Evolutionary conservation across 2,329 filamentous ascomycete genomes (phyloP).

Genomic region (Penicillium griseofulvum): DNA sequence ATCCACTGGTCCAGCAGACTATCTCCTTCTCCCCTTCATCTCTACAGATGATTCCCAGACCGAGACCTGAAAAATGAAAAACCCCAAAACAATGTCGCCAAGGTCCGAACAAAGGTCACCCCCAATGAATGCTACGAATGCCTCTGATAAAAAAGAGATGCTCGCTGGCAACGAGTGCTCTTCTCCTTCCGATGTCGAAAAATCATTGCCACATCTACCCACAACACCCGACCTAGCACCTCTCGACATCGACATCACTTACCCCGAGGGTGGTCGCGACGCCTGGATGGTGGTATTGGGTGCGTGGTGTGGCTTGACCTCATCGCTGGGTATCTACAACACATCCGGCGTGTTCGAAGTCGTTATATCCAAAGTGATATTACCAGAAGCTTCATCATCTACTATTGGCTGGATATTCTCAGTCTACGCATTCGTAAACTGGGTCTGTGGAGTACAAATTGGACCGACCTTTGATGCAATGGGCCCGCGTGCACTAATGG

Average conservation of each 20-base stretch:
- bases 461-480: background rate
- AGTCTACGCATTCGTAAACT: background rate
- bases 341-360: conserved; percentile 23
- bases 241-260: background rate
- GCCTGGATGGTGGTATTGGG: conserved; percentile 20
- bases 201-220: background rate
- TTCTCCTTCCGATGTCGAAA: background rate
- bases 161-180: background rate
- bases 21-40: background rate
- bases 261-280: background rate
- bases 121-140: background rate
- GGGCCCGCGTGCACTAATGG: background rate
- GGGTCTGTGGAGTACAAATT: background rate
- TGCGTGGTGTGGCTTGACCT: conserved; percentile 31
- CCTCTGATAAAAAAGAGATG: background rate
- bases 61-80: background rate
- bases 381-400: conserved; percentile 10
- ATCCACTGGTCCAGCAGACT: background rate
- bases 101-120: background rate
- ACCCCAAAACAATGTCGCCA: background rate
- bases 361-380: conserved; percentile 11
- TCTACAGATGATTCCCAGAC: background rate
- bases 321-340: background rate
- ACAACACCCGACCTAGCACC: background rate
- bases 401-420: background rate